Conservation (phyloP, 129 eudicot species). For the Flaveria brownii region DNA sequence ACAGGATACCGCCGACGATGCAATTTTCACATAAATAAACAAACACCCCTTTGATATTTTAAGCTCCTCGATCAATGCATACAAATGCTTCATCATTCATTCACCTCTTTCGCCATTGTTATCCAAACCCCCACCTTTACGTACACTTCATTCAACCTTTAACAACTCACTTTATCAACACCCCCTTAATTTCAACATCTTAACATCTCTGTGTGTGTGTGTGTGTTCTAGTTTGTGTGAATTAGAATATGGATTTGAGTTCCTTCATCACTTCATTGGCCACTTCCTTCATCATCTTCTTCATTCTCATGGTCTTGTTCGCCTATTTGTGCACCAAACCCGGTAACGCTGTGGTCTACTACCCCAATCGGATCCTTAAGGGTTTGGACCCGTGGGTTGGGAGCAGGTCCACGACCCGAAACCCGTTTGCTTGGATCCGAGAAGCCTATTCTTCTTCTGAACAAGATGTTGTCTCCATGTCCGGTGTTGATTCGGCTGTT, state of each 20-base stretch:
- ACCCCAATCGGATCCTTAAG: slow-evolving; percentile 80
- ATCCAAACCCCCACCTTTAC: slow-evolving; percentile 22
- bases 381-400: slow-evolving; percentile 88
- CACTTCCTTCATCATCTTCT: slow-evolving; percentile 71
- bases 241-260: slow-evolving; percentile 62
- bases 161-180: not conserved
- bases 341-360: slow-evolving; percentile 62
- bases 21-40: not conserved
- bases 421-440: slow-evolving; percentile 87
- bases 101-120: slow-evolving; percentile 2
- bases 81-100: slow-evolving; percentile 7
- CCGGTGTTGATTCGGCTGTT: slow-evolving; percentile 97
- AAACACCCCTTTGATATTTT: slow-evolving; percentile 19
- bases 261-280: slow-evolving; percentile 77
- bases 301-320: slow-evolving; percentile 73
- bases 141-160: slow-evolving; percentile 31
- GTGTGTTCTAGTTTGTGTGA: not conserved
- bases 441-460: slow-evolving; percentile 73
- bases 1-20: slow-evolving; percentile 16
- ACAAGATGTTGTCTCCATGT: slow-evolving; percentile 52
- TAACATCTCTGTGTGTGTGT: not conserved
- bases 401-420: slow-evolving; percentile 44
- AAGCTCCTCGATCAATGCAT: slow-evolving; percentile 8
- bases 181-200: slow-evolving; percentile 21
- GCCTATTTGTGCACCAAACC: slow-evolving; percentile 65